Evolutionary conservation across 2,329 filamentous ascomycete genomes (phyloP), one percentile per base, ranked within the genome.

Genomic region (Graphilbum sp.): DNA sequence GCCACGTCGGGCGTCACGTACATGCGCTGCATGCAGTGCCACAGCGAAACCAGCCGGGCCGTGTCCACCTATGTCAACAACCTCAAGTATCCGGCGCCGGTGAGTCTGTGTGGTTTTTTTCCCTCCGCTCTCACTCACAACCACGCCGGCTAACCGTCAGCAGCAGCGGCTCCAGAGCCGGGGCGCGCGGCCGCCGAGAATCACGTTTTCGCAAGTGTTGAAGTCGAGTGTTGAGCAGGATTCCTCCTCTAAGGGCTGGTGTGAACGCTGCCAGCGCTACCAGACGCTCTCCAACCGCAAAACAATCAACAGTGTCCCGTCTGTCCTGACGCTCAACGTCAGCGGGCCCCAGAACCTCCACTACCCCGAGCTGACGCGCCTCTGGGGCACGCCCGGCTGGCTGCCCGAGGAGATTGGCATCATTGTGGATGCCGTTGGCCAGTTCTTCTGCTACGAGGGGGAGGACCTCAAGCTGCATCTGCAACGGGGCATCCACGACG

Each of bases 391-490:
- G 12, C 84, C 84, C 1, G 84, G 83, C 15, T 98, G 88, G 79
- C 64, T 98, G 12, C 90, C 90, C 0, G 81, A 90, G 51, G 86
- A 96, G 54, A 87, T 98, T 49, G 90, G 90, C 29, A 74, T 98
- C 50, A 83, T 93, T 41, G 74, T 94, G 41, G 83, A 92, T 42
- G 75, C 83, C 5, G 36, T 34, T 49, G 85, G 84, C n/a, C 83
- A 93, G 51, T 83, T 96, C 52, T 87, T 84, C 57, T 95, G 87
- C 56, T 96, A 86, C 46, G 87, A 98, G 56, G 88, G 90, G 2
- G 79, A 93, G 38, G 87, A 96, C 49, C 59, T 98, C 46, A 79
- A 79, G 52, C 60, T 82, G 35, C 83, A 90, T 48, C 60, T 92
- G 18, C 79, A 88, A 50, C 72, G 80, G 24, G 82, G 81, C 18